Base-by-base conservation (phyloP, 257 asterid species). In the Solanum chiquidenum region DNA sequence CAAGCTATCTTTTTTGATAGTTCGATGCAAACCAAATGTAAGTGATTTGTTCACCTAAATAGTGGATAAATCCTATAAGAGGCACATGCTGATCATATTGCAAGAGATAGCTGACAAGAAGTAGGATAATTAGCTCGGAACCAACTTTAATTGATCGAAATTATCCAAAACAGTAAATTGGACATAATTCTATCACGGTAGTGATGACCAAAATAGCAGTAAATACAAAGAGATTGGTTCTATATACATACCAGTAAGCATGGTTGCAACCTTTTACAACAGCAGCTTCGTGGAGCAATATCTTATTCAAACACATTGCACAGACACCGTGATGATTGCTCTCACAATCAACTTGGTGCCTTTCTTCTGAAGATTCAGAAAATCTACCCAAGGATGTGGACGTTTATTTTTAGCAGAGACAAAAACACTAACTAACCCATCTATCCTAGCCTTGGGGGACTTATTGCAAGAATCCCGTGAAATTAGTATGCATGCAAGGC, bases 221-320 rank as follows among this genome's bases (percentile, higher is more conserved):
- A 85, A 55, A 86, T 35, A 85, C 86, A 91, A 90, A 20, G 52
- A 75, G 58, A 86, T 38, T 23, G 38, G 42, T 83, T 83, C 21
- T 37, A 33, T 58, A 18, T 86, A 94, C 99, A 90, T 93, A 96
- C 99, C 99, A 95, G 97, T 95, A 94, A 88, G 98, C 97, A 86
- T 96, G 99, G 95, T 96, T 98, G 98, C 99, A 96, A 90, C 99
- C 98, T 95, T 96, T 96, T 86, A 96, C 96, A 85, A 96, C 95
- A 66, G 98, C 99, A 66, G 96, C 94, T 89, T 96, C 97, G 86
- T 95, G 93, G 62, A 95, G 97, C 83, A 72, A 83, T 79, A 96
- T 95, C 91, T 91, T 92, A 89, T 94, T 90, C 92, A 95, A 90
- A 89, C 99, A 96, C 85, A 96, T 92, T 11, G 98, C 95, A 89